Percentiles rank a stretch among this genome's conserved stretches.
Conservation (phyloP, 31 red algal species). For the Asparagopsis taxiformis region DNA sequence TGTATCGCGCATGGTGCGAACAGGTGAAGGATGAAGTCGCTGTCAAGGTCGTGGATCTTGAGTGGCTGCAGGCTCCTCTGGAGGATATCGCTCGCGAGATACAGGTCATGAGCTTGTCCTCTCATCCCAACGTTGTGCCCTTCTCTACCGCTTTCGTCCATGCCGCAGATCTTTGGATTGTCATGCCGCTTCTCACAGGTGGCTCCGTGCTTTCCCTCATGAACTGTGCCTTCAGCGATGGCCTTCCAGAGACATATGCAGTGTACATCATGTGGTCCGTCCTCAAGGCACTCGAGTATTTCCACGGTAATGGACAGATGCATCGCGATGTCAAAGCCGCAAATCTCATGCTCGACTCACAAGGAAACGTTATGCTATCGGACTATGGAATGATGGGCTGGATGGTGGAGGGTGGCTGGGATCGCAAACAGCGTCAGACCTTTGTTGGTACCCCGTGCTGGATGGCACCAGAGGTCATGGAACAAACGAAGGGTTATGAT, state of each 20-base stretch:
- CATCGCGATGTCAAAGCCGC: constrained; percentile 96
- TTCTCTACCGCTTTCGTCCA: constrained; percentile 90
- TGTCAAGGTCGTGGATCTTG: constrained; percentile 93
- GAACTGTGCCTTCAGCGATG: constrained; percentile 65
- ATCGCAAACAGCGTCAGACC: constrained; percentile 87
- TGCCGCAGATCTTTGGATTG: constrained; percentile 90
- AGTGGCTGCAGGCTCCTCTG: constrained; percentile 81
- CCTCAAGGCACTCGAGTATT: constrained; percentile 88
- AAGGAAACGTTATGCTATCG: constrained; percentile 84
- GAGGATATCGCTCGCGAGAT: constrained; percentile 95
- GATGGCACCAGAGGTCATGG: constrained; percentile 99
- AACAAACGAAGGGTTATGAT: constrained; percentile 94
- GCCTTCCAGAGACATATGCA: constrained; percentile 70
- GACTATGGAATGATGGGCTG: constrained; percentile 97
- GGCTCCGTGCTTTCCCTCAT: constrained; percentile 83
- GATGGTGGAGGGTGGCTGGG: constrained; percentile 91
- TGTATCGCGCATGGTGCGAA: constrained; percentile 86
- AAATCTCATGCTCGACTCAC: constrained; percentile 83
- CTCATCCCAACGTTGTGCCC: constrained; percentile 95
- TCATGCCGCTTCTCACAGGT: constrained; percentile 96
- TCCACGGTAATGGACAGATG: constrained; percentile 93
- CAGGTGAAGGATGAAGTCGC: constrained; percentile 86
- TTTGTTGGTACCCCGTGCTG: constrained; percentile 99
- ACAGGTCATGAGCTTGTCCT: constrained; percentile 95
- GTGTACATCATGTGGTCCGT: constrained; percentile 82